Percentiles rank a stretch among this genome's conserved stretches.
phyloP scores from a whole-genome alignment of 176 grass and related monocot species.

The Oropetium thomaeum region DNA sequence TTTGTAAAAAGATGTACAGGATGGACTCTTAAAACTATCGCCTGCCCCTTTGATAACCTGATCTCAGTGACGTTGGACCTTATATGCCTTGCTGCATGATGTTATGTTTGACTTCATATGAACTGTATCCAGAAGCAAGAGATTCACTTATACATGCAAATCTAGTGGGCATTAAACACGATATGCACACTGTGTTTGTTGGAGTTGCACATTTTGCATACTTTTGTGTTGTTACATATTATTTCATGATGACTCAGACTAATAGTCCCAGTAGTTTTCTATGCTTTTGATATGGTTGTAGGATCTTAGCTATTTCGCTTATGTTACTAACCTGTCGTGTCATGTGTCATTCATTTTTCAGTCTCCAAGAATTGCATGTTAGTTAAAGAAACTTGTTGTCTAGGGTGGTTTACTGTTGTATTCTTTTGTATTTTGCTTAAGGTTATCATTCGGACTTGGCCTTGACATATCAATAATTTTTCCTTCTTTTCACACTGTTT shows the following conservation, averaged over 20 bases:
- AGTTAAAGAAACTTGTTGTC: constrained; percentile 1
- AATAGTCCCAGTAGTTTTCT: constrained; percentile 7
- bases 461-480: not conserved
- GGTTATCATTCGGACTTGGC: constrained; percentile 11
- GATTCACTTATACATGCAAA: not conserved
- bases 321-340: not conserved
- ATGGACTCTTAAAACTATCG: too few species aligned
- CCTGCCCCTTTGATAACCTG: not conserved
- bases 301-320: constrained; percentile 13
- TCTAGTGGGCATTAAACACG: not conserved
- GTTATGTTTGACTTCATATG: constrained; percentile 11
- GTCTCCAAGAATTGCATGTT: not conserved
- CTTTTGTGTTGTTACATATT: constrained; percentile 13
- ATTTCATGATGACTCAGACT: constrained; percentile 6
- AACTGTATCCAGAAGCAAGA: constrained; percentile 1
- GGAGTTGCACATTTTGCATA: constrained; percentile 1
- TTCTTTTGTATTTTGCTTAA: constrained; percentile 16
- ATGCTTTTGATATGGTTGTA: constrained; percentile 10
- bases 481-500: not conserved
- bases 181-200: not conserved
- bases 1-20: too few species aligned
- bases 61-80: not conserved
- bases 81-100: constrained; percentile 11
- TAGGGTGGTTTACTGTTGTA: constrained; percentile 17
- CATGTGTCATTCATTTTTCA: constrained; percentile 17